Evolutionary conservation across 176 grass and related monocot species (phyloP).

Genomic region (Oryza coarctata): DNA sequence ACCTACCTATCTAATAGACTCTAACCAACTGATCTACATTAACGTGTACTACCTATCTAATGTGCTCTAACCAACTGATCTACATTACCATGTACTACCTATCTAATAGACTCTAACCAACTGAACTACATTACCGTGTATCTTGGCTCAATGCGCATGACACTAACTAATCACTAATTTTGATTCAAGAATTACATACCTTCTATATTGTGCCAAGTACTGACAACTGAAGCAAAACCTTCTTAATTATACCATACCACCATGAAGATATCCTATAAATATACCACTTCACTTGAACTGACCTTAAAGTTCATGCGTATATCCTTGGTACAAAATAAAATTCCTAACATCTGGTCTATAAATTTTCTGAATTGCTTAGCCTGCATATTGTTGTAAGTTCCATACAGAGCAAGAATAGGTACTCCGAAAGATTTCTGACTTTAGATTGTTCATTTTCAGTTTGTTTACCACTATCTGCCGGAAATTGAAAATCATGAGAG

Average conservation of each 20-base stretch:
- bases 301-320: background rate
- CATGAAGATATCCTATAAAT: background rate
- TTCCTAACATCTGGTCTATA: background rate
- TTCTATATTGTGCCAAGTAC: background rate
- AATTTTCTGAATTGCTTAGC: constrained; percentile 5
- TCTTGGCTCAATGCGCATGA: too few species aligned
- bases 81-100: too few species aligned
- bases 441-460: constrained; percentile 25
- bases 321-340: background rate
- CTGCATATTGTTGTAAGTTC: background rate
- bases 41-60: too few species aligned
- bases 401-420: background rate
- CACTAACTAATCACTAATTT: background rate
- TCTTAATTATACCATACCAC: background rate
- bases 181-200: background rate
- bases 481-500: constrained; percentile 70
- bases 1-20: too few species aligned
- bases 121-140: too few species aligned
- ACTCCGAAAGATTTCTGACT: background rate
- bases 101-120: too few species aligned
- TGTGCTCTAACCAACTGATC: too few species aligned
- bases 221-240: background rate
- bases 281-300: background rate
- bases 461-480: constrained; percentile 60
- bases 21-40: too few species aligned